A percentile compares a stretch with the other conserved stretches of the same genome.
Conservation (phyloP, 2,329 filamentous ascomycete genomes). For the Thermochaetoides dissita region DNA sequence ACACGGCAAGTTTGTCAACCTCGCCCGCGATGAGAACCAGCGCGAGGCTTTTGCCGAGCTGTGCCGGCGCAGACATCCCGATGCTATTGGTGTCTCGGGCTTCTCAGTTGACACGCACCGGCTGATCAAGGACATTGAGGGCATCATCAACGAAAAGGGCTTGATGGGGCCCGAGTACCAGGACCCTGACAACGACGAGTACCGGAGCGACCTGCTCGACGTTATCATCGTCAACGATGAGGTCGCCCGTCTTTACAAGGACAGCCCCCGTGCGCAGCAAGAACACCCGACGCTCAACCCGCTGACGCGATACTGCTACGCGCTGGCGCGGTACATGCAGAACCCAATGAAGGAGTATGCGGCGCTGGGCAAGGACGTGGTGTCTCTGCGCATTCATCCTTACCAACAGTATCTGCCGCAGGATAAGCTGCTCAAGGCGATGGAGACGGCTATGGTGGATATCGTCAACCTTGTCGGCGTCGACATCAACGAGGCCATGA, state of each 20-base stretch:
- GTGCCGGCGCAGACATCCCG: slow-evolving; percentile 65
- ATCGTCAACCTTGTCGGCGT: slow-evolving; percentile 96
- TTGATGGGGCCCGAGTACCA: slow-evolving; percentile 72
- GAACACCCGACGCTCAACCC: slow-evolving; percentile 73
- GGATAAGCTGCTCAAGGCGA: slow-evolving; percentile 70
- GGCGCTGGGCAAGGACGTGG: slow-evolving; percentile 73
- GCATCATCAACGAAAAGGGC: slow-evolving; percentile 62
- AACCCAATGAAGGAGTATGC: slow-evolving; percentile 96
- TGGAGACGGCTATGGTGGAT: slow-evolving; percentile 96
- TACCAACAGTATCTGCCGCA: slow-evolving; percentile 79
- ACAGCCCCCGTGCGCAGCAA: slow-evolving; percentile 61
- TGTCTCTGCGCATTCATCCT: slow-evolving; percentile 75
- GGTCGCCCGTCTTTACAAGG: slow-evolving; percentile 90
- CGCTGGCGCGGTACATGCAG: slow-evolving; percentile 80
- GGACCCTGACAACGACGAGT: slow-evolving; percentile 61
- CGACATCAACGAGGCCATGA: slow-evolving; percentile 82
- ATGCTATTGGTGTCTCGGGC: slow-evolving; percentile 80
- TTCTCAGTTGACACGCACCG: slow-evolving; percentile 78
- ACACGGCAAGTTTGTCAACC: slow-evolving; percentile 72
- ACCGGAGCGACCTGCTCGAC: slow-evolving; percentile 66
- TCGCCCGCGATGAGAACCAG: slow-evolving; percentile 55
- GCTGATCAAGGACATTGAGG: slow-evolving; percentile 67
- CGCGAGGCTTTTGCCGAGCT: slow-evolving; percentile 63
- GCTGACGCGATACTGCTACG: slow-evolving; percentile 78
- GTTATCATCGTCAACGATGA: slow-evolving; percentile 92